Evolutionary conservation across 257 asterid genomes (phyloP), one percentile per base, ranked within the genome.

Genomic region (Leonotis leonurus): DNA sequence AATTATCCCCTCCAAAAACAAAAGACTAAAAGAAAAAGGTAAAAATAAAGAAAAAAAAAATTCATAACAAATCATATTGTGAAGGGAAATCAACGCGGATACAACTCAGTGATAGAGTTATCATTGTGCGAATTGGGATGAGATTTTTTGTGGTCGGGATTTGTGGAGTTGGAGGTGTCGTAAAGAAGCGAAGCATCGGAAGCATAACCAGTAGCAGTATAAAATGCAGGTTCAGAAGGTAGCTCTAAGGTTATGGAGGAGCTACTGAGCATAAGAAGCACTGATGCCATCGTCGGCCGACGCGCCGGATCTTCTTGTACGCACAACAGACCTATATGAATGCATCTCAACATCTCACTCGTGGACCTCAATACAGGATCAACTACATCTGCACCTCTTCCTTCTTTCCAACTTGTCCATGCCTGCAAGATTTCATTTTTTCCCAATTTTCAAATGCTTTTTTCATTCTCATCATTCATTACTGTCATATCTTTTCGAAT

Each of bases 201-300:
- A 29, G 30, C 44, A 14, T 10, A 21, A 6, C 16, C 51, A 21
- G 7, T 36, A 5, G 56, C 16, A 18, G 21, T 0, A 10, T 58
- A 74, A 60, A 58, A 74, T 18, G 80, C 71, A n/a, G 83, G 77
- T 41, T 68, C 36, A 0, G 64, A 59, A 45, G 80, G 80, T 5
- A 55, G 10, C 0, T 67, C 62, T 30, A 74, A 13, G 3, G 67
- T 68, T 12, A 52, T 7, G 18, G 75, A 25, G 56, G 9, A 55
- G 27, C 75, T 74, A 5, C 35, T 70, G 7, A 74, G 69, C 83
- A 78, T 78, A 0, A 71, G 41, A 40, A 70, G 65, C 0, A 67
- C 75, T 0, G 72, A 51, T 26, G 75, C 68, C 77, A 67, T 78
- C n/a, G 80, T 67, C 18, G 83, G 79, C 14, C 79, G 56, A 39